Conservation (phyloP, 495 filamentous ascomycete genomes). For the Lophiotrema nucula region DNA sequence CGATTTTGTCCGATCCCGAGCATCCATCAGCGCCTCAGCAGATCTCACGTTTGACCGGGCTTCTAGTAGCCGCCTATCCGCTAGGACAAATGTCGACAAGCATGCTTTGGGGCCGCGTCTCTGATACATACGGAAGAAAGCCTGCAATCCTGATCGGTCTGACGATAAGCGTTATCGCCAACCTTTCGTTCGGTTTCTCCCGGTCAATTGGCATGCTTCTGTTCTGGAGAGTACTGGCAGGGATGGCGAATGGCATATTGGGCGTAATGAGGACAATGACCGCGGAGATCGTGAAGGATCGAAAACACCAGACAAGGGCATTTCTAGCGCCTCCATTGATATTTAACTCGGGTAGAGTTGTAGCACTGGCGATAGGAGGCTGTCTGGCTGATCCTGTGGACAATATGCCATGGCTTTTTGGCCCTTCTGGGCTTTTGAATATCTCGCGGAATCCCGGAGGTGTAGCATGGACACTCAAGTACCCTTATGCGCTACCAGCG, state of each 20-base stretch:
- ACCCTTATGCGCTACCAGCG: slow-evolving; percentile 82
- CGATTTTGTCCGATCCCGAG: slow-evolving; percentile 37
- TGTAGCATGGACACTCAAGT: slow-evolving; percentile 62
- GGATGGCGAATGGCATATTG: slow-evolving; percentile 67
- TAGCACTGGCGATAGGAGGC: slow-evolving; percentile 83
- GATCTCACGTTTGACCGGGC: slow-evolving; percentile 69
- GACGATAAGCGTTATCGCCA: slow-evolving; percentile 66
- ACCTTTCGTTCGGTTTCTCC: slow-evolving; percentile 74
- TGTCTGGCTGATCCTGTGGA: slow-evolving; percentile 74
- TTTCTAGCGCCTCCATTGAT: slow-evolving; percentile 80
- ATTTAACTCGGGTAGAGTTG: slow-evolving; percentile 75
- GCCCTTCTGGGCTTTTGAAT: slow-evolving; percentile 56
- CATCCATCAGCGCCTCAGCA: slow-evolving; percentile 26
- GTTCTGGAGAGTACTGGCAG: slow-evolving; percentile 69
- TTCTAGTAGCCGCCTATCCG: slow-evolving; percentile 72
- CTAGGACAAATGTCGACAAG: slow-evolving; percentile 75
- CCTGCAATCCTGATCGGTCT: slow-evolving; percentile 69
- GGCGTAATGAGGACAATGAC: slow-evolving; percentile 69
- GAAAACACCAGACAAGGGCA: slow-evolving; percentile 69
- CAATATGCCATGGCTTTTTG: slow-evolving; percentile 61
- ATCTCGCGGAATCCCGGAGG: slow-evolving; percentile 56
- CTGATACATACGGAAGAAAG: slow-evolving; percentile 73
- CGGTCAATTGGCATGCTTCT: slow-evolving; percentile 67
- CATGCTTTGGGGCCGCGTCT: slow-evolving; percentile 72
- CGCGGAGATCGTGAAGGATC: slow-evolving; percentile 63